These are phyloP conservation scores for Onygena corvina DNA, from an alignment of 2,329 filamentous ascomycete genomes.

Conservation along the genomic window DNA sequence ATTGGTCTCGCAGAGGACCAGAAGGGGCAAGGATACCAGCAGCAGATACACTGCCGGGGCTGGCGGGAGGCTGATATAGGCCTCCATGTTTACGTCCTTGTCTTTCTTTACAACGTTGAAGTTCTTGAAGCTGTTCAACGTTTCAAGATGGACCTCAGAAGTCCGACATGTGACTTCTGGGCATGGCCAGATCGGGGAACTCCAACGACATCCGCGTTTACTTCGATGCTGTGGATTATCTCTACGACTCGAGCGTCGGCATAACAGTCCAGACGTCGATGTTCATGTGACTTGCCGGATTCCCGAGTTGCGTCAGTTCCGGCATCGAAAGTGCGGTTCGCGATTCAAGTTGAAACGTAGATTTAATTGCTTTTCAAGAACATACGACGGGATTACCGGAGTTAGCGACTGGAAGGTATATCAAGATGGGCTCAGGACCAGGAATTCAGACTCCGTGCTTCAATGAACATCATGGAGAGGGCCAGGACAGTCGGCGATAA, in stretches of 20 bases:
- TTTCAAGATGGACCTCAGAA: background rate
- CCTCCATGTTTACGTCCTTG: background rate
- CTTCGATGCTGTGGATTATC: background rate
- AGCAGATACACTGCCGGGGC: slow-evolving; percentile 16
- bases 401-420: background rate
- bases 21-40: slow-evolving; percentile 19
- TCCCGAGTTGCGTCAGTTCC: too few relatives aligned
- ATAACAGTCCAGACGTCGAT: background rate
- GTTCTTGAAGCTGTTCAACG: background rate
- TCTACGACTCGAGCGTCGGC: background rate
- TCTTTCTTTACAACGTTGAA: background rate
- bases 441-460: background rate
- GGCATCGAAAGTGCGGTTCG: too few relatives aligned
- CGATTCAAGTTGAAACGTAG: too few relatives aligned
- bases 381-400: background rate
- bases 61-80: slow-evolving; percentile 17
- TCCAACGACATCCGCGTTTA: background rate
- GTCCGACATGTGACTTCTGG: background rate
- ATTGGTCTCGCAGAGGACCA: slow-evolving; percentile 20
- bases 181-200: background rate
- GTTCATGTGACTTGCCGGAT: slow-evolving; percentile 1
- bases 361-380: background rate
- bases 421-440: background rate
- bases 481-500: too few relatives aligned
- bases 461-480: too few relatives aligned